These are phyloP conservation scores for Boletus smithii DNA, from an alignment of 1,284 basidiomycete genomes.

Conservation along the genomic window DNA sequence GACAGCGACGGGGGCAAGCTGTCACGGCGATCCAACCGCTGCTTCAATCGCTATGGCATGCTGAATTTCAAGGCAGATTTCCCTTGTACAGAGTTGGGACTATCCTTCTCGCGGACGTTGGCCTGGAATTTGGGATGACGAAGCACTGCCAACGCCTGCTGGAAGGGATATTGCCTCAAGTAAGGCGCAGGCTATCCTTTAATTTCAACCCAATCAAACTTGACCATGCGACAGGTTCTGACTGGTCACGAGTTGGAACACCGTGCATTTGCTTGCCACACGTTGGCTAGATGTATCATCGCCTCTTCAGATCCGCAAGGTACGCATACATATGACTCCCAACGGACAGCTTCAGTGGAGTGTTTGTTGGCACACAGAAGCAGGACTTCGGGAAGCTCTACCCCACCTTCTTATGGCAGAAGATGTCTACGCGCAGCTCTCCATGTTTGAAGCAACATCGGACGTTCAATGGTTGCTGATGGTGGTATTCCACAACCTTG, in stretches of 20 bases:
- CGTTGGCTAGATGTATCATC: conserved; percentile 68
- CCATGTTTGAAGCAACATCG: conserved; percentile 55
- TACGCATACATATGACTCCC: conserved; percentile 8
- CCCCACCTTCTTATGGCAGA: conserved; percentile 63
- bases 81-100: conserved; percentile 63
- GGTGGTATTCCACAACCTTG: conserved; percentile 68
- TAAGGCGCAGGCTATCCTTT: conserved; percentile 25
- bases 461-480: conserved; percentile 71
- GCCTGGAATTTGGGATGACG: conserved; percentile 72
- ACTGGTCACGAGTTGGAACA: conserved; percentile 69
- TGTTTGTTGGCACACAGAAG: conserved; percentile 4
- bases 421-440: conserved; percentile 54
- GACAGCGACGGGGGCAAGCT: conserved; percentile 54
- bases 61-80: conserved; percentile 71
- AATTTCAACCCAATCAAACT: neutral
- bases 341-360: conserved; percentile 4
- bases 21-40: conserved; percentile 60
- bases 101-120: conserved; percentile 69
- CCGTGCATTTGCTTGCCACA: conserved; percentile 70
- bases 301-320: conserved; percentile 40
- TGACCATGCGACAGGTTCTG: conserved; percentile 49
- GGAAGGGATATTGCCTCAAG: conserved; percentile 78
- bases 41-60: conserved; percentile 69
- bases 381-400: conserved; percentile 53
- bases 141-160: conserved; percentile 58